Base-by-base conservation (phyloP, 163 green algal species). In the Chlamydomonas reinhardtii region DNA sequence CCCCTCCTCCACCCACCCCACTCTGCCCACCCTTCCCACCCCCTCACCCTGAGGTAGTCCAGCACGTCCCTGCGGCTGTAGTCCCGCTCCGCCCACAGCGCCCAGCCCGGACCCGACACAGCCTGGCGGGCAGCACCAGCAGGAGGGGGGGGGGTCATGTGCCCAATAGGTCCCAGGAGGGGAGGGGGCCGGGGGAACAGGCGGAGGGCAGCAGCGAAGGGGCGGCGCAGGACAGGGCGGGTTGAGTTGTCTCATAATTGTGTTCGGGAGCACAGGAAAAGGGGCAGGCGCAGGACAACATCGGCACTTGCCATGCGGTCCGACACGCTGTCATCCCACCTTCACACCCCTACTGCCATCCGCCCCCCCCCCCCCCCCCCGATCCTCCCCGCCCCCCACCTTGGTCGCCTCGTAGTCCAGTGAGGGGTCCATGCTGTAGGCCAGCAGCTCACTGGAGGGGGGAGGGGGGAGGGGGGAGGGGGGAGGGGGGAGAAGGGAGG, bases 351-450 rank as follows among this genome's bases (percentile, higher is more conserved):
- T 20, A 74, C n/a, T n/a, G n/a, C n/a, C n/a, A 29, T 4, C 31
- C 43, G 11, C 43, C 59, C 35, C 59, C 69, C 48, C 4, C 31
- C 8, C 3, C 16, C 29, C 14, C 8, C 6, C 31, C 35, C 0
- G 35, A 75, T 5, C 8, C 32, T 61, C 35, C 4, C 66, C n/a
- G n/a, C n/a, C n/a, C n/a, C n/a, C 16, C 66, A 71, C 77, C 79
- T 86, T 86, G 68, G 79, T 86, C 2, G 79, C 79, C 65, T 86
- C 79, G 54, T 86, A 86, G 79, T 86, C 69, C 79, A 86, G 52
- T 2, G 25, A 25, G 56, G 69, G 69, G 79, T 86, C 79, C 79
- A 86, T 78, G 12, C 68, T 39, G 68, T 86, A 86, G 0, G 32
- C 20, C 69, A 86, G 52, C 52, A 86, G 35, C n/a, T 79, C 69